Evolutionary conservation across 495 filamentous ascomycete genomes (phyloP), one percentile per base, ranked within the genome.

Genomic region (Hypoxylon fuscum): DNA sequence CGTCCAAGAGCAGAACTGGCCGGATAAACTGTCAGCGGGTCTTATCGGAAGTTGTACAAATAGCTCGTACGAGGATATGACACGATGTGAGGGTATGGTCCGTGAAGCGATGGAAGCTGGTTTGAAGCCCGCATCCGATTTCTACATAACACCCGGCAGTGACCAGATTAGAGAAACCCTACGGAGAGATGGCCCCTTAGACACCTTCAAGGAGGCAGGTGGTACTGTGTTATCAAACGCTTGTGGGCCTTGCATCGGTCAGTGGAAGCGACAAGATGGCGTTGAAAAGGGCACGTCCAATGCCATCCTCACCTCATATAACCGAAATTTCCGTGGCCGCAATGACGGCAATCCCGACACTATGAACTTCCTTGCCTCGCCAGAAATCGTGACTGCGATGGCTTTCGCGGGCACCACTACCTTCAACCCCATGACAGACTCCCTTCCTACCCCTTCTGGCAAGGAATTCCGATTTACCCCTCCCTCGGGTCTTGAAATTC

Each of bases 41-140:
- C 83, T 98, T 22, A 98, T 98, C 68, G 95, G 95, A 40, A 96
- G 92, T 79, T 98, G 95, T 79, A 98, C 95, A 11, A 98, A 98
- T 81, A 96, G 91, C 75, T 98, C 95, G 2, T 98, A 97, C 74
- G 87, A 96, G 77, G 95, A 98, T 70, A 98, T 98, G 95, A 93
- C 92, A 8, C 87, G 95, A 45, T 89, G 92, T 12, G 95, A 97
- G 79, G 80, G 92, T 67, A 82, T 98, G 51, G 90, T 97, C 42
- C 92, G 93, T 75, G 93, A 96, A 73, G 95, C 95, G 11, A 80
- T 85, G 44, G 86, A 89, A 27, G 95, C 90, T 8, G 95, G 95
- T 29, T 77, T 98, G 23, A 90, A 91, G 78, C 93, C 94, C 14
- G 91, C 90, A 68, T 85, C 89, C 1, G 89, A 91, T 62, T 97